These are phyloP conservation scores for Cynara cardunculus DNA, from an alignment of 129 eudicot genomes.

Conservation along the genomic window DNA sequence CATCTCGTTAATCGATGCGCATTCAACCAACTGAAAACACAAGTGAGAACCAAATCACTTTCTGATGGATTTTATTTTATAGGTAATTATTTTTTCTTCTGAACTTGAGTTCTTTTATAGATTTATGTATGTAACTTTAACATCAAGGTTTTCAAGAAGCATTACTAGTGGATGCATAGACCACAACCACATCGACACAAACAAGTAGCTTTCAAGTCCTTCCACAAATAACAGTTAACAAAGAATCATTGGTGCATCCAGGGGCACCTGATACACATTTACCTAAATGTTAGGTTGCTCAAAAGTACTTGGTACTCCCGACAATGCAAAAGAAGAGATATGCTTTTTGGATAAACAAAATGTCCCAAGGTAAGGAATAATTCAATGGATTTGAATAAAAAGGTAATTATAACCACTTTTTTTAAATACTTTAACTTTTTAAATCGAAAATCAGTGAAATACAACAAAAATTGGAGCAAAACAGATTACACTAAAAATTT, in stretches of 20 bases:
- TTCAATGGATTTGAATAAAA: too few relatives aligned
- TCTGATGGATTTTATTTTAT: not conserved
- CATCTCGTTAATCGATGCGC: slow-evolving; percentile 94
- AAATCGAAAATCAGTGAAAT: too few relatives aligned
- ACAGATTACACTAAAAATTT: too few relatives aligned
- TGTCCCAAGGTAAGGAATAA: too few relatives aligned
- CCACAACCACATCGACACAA: slow-evolving; percentile 86
- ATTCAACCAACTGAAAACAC: slow-evolving; percentile 66
- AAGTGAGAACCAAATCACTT: not conserved
- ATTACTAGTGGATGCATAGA: slow-evolving; percentile 97
- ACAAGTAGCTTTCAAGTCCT: slow-evolving; percentile 81
- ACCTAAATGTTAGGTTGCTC: not conserved
- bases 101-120: not conserved
- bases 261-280: slow-evolving; percentile 13
- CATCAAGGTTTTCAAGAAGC: not conserved
- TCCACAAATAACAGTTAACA: slow-evolving; percentile 91
- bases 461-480: too few relatives aligned
- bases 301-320: not conserved
- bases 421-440: too few relatives aligned
- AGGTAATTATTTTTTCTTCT: not conserved
- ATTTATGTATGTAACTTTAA: not conserved
- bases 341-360: too few relatives aligned
- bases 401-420: too few relatives aligned
- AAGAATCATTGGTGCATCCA: too few relatives aligned
- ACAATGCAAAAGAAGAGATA: too few relatives aligned